phyloP scores from a whole-genome alignment of 163 green algal genomes.

The Volvox carteri region DNA sequence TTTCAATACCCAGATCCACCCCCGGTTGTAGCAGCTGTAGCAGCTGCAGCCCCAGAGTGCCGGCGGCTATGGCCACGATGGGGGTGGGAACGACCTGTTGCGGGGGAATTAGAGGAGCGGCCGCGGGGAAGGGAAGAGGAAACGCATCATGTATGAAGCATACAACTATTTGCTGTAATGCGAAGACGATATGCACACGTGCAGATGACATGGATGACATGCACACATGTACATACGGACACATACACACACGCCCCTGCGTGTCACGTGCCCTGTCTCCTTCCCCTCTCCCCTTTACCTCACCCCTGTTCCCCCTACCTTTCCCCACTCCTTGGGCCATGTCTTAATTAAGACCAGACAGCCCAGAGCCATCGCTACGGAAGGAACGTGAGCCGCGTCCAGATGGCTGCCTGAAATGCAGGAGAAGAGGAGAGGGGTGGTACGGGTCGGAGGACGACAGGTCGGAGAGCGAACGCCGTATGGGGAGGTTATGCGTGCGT shows the following conservation, averaged over 20 bases:
- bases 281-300: no score
- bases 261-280: no score
- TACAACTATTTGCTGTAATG: no score
- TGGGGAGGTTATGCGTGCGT: no score
- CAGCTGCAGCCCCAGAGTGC: constrained; percentile 37
- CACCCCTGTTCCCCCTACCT: no score
- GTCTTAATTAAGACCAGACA: constrained; percentile 48
- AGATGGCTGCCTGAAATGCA: constrained; percentile 41
- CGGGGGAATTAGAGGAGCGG: background rate
- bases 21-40: constrained; percentile 17
- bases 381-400: constrained; percentile 48
- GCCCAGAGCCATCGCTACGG: constrained; percentile 44
- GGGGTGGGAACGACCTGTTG: constrained; percentile 43
- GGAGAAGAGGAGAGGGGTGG: background rate
- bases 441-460: no score
- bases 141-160: no score
- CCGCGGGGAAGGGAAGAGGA: background rate
- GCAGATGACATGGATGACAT: no score
- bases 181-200: no score
- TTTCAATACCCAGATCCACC: constrained; percentile 54
- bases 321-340: constrained; percentile 59
- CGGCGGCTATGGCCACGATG: constrained; percentile 53
- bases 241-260: background rate
- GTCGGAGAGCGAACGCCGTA: no score
- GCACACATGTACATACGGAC: background rate